A percentile compares a stretch with the other conserved stretches of the same genome.
Evolutionary conservation across 305 asterid genomes (phyloP).

Genomic region (Euphrasia arctica): DNA sequence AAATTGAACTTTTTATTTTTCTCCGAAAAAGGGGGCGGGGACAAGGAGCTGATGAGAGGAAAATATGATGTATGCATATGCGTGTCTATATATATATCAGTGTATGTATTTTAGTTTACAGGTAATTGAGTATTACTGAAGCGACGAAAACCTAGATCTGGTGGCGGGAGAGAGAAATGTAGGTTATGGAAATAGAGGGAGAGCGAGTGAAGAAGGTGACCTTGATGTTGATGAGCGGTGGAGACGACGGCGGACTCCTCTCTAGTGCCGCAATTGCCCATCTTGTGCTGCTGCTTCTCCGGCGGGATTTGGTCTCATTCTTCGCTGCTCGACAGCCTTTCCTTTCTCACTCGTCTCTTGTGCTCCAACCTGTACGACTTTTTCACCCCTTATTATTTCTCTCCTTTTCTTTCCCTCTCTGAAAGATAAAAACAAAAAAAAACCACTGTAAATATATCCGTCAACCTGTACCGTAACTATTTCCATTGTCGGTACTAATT

Average conservation of each 20-base stretch:
- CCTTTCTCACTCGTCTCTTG: slow-evolving; percentile 24
- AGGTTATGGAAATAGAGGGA: slow-evolving; percentile 8
- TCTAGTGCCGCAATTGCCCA: slow-evolving; percentile 99
- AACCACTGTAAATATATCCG: neutral
- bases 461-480: too few species aligned
- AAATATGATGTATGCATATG: neutral
- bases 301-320: slow-evolving; percentile 38
- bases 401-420: neutral
- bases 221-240: slow-evolving; percentile 81
- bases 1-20: neutral
- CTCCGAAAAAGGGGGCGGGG: neutral
- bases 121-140: neutral
- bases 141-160: slow-evolving; percentile 42
- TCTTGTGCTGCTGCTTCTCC: slow-evolving; percentile 29
- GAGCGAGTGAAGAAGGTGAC: slow-evolving; percentile 27
- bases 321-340: slow-evolving; percentile 33
- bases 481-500: too few species aligned
- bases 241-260: slow-evolving; percentile 91
- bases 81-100: neutral
- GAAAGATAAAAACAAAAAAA: neutral
- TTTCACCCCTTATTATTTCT: neutral
- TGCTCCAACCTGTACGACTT: slow-evolving; percentile 34
- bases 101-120: neutral
- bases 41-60: neutral
- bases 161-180: slow-evolving; percentile 6